Base-by-base conservation (phyloP, 2,329 filamentous ascomycete genomes). In the Ophidiomyces ophidiicola region DNA sequence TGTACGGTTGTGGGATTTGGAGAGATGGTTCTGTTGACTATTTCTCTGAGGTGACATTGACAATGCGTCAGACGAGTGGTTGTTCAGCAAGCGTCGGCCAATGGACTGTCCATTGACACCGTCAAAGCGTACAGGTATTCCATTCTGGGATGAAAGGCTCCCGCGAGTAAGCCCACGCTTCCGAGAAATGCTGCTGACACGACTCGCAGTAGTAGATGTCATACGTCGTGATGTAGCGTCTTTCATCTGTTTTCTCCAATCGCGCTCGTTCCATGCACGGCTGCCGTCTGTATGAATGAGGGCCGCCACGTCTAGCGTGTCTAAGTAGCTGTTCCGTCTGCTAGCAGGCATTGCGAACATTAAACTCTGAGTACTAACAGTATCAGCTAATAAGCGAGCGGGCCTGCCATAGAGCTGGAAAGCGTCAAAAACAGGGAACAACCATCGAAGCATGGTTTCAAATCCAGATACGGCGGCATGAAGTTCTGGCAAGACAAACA, bases 271-370 rank as follows among this genome's bases (percentile, higher is more conserved):
- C 86, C 87, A 94, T 17, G 62, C 67, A 14, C 73, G 64, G 57
- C 81, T 93, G 14, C 82, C 83, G 2, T 85, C 73, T 2, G 80
- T 79, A 46, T 82, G 71, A 45, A 98, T 86, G 29, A 96, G 65
- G 38, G 72, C 72, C 3, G 80, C 78, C 11, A 96, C 83, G 55
- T 98, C 90, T 41, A 87, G 63, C 24, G 86, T 77, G 53, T 96
- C 90, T 18, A 98, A 64, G 53, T 96, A 96, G 0, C 88, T 87
- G 53, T 93, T 93, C 47, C 82, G 74, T 38, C 79, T 77, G 50
- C 90, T 78, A 50, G 82, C 84, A 0, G 90, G 88, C 79, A 98
- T 92, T 4, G 87, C 90, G 59, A 96, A 98, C 90, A 98, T 98
- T 48, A 98, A 70, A 41, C 90, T 93, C 32, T 85, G 76, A 3